Evolutionary conservation across 768 basidiomycete species (phyloP), one percentile per base, ranked within the genome.

Genomic region (Favolaschia claudopus): DNA sequence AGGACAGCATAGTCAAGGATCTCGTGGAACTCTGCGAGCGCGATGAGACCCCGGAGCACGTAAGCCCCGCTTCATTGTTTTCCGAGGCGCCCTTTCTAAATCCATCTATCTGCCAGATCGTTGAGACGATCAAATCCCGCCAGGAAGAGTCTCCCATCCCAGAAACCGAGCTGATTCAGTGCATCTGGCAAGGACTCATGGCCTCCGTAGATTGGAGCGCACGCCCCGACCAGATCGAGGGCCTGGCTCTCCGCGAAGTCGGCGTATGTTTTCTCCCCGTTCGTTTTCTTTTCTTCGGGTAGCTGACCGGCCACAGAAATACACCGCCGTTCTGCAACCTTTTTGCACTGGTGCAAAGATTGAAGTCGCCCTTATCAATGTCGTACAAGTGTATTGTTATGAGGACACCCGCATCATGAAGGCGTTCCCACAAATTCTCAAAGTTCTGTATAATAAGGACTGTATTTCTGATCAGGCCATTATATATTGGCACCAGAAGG

Each of bases 401-500:
- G 94, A 96, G 77, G 94, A 98, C 70, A 96, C 95, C 24, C 91
- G 93, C 55, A 85, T 96, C 70, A 96, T 95, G 76, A 95, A 95
- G 72, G 84, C 94, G 8, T 99, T 99, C 82, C 89, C 94, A 43
- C 92, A 95, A 70, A 91, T 99, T 72, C 82, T 99, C 63, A 97
- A 98, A 82, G 89, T 96, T 67, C 81, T 98, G 74, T 98, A 97
- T 79, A 96, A 96, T 78, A 89, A 92, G 69, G 96, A 99, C 68
- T 95, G 95, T 76, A 84, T 98, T 67, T 92, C 95, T 53, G 95
- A 96, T 70, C 91, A 96, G 71, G 95, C 96, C 60, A 96, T 99
- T 69, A 91, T 98, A 58, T 99, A 97, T 75, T 99, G 96, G 96
- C 82, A 94, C 76, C 89, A 93, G 78, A 99, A 99, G 77, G 96